Base-by-base conservation (phyloP, 768 basidiomycete genomes). In the Rhodotorula toruloides region DNA sequence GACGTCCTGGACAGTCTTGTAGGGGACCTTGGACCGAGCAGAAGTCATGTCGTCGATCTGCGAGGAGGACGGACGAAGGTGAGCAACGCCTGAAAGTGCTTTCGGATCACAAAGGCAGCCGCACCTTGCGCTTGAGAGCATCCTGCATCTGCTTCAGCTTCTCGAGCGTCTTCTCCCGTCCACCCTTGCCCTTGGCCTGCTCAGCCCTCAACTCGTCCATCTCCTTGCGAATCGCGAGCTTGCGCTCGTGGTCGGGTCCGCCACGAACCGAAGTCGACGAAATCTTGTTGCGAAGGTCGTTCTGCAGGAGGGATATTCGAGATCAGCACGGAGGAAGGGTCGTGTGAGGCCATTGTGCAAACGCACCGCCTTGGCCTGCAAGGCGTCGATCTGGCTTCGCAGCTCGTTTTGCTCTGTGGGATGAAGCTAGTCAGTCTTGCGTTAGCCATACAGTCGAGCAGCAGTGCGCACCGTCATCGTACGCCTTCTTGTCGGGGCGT, bases 41-140 rank as follows among this genome's bases (percentile, higher is more conserved):
- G 87, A 82, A 76, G 96, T 87, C 68, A 96, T 81, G 74, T 91
- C 91, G 79, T 92, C 91, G 74, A 86, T 83, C 90, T 94, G 65
- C 44, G 48, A 19, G 31, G n/a, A n/a, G n/a, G n/a, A n/a, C n/a
- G 34, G 14, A 4, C 12, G 6, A 16, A 4, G 31, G 4, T 44
- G 31, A 27, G 32, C 17, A 44, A 25, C 16, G 22, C 22, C 3
- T 12, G 46, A 44, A 13, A 25, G 19, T 25, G 29, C 25, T 6
- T 9, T 21, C 14, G 16, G 19, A 43, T 21, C n/a, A 31, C n/a
- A 2, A 37, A 12, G 8, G 25, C 27, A 16, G 7, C 27, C 77
- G 36, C 25, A 89, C 91, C 84, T 91, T 94, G 80, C 89, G 89
- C 76, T 85, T 81, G 56, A 93, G 81, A 43, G 77, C 80, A 11